Evolutionary conservation across 106 monocot species (phyloP).

Genomic region (Dioscorea zingiberensis): DNA sequence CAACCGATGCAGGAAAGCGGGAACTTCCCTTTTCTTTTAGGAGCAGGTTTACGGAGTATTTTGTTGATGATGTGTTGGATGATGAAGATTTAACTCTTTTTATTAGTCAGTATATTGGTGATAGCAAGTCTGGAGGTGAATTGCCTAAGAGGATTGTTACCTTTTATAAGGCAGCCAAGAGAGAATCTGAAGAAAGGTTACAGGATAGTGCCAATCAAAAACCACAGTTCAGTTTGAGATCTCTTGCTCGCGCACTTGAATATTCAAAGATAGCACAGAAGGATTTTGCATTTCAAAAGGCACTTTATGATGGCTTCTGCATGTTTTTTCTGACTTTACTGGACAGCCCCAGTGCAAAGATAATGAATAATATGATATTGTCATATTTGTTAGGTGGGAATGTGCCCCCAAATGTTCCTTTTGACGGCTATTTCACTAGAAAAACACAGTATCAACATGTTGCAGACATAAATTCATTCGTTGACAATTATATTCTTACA

Average conservation of each 20-base stretch:
- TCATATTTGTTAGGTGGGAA: slow-evolving; percentile 27
- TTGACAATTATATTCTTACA: slow-evolving; percentile 65
- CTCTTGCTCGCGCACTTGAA: slow-evolving; percentile 85
- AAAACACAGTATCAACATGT: slow-evolving; percentile 6
- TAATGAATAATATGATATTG: slow-evolving; percentile 63
- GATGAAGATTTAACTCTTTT: slow-evolving; percentile 81
- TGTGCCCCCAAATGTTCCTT: slow-evolving; percentile 42
- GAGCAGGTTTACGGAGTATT: slow-evolving; percentile 85
- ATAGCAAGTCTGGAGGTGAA: slow-evolving; percentile 11
- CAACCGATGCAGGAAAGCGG: slow-evolving; percentile 91
- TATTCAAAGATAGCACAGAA: slow-evolving; percentile 60
- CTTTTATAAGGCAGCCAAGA: slow-evolving; percentile 83
- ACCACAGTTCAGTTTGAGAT: slow-evolving; percentile 92
- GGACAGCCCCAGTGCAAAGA: slow-evolving; percentile 64
- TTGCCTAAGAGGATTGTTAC: slow-evolving; percentile 34
- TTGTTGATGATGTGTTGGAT: slow-evolving; percentile 92
- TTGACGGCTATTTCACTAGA: slow-evolving; percentile 40
- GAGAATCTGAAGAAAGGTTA: slow-evolving; percentile 63
- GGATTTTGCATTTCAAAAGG: slow-evolving; percentile 53
- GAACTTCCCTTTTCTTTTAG: slow-evolving; percentile 74
- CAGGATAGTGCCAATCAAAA: slow-evolving; percentile 96
- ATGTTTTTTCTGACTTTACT: slow-evolving; percentile 92
- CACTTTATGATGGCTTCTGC: slow-evolving; percentile 93
- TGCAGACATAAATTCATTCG: slow-evolving; percentile 5
- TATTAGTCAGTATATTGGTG: slow-evolving; percentile 60